phyloP scores from a whole-genome alignment of 23 red algal genomes.

The Gracilaria gracilis region DNA sequence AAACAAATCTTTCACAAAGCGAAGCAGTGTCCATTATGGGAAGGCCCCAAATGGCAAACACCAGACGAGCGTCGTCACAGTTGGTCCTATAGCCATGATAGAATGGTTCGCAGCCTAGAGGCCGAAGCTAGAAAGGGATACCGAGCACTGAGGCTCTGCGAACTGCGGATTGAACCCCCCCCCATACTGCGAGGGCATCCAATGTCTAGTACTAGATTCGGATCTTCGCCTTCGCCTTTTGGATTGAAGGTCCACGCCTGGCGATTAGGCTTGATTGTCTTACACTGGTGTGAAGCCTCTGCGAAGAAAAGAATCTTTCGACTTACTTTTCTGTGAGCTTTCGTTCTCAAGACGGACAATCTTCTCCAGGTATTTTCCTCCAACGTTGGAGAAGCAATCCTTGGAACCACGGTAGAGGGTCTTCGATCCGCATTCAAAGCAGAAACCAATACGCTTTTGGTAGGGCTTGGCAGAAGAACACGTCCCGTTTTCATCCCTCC shows the following conservation, averaged over 20 bases:
- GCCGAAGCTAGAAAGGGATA: constrained; percentile 12
- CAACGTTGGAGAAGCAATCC: background rate
- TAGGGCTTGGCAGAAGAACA: too few relatives aligned
- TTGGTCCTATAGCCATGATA: constrained; percentile 19
- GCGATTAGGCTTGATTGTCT: background rate
- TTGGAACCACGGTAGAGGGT: background rate
- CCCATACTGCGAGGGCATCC: constrained; percentile 2
- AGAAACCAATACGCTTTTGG: background rate
- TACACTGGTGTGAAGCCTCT: background rate
- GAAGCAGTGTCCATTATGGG: too few relatives aligned
- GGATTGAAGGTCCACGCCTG: background rate
- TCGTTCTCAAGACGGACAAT: background rate
- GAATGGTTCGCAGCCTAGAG: constrained; percentile 28
- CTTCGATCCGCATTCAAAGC: background rate
- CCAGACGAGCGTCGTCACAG: constrained; percentile 5
- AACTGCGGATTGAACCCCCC: background rate
- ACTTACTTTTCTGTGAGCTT: background rate
- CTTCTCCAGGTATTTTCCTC: background rate
- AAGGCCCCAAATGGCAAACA: constrained; percentile 37
- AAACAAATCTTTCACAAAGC: too few relatives aligned
- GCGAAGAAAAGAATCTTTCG: background rate
- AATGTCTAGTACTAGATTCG: background rate
- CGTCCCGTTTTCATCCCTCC: background rate
- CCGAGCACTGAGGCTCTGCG: background rate
- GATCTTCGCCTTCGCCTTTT: background rate